Percentiles rank a stretch among this genome's conserved stretches.
phyloP scores from a whole-genome alignment of 2,329 filamentous ascomycete species.

The Dactylellina leptospora region DNA sequence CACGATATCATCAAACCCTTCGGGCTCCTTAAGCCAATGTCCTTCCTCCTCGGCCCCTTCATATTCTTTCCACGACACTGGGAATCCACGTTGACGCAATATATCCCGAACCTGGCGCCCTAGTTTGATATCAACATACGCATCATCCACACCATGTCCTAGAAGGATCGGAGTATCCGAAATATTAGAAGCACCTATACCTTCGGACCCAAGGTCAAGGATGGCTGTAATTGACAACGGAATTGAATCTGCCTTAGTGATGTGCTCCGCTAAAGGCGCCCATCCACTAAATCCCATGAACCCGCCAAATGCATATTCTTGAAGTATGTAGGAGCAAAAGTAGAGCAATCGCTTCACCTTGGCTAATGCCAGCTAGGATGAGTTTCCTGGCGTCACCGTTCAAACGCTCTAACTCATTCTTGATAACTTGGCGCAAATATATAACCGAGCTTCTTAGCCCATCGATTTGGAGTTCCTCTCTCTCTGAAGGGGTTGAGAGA shows the following conservation, averaged over 20 bases:
- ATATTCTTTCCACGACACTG: constrained; percentile 62
- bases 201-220: background rate
- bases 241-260: constrained; percentile 56
- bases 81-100: constrained; percentile 59
- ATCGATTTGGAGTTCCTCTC: constrained; percentile 60
- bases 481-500: constrained; percentile 59
- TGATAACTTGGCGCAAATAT: constrained; percentile 59
- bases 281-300: constrained; percentile 65
- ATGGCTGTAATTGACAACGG: background rate
- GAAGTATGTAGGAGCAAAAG: constrained; percentile 60
- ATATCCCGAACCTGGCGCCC: constrained; percentile 60
- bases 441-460: constrained; percentile 61
- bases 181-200: background rate
- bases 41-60: constrained; percentile 62
- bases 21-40: constrained; percentile 65
- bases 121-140: constrained; percentile 62
- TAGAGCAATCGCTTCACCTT: constrained; percentile 64
- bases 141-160: constrained; percentile 64
- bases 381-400: constrained; percentile 57
- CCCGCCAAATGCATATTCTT: constrained; percentile 59
- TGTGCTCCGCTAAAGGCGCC: constrained; percentile 63
- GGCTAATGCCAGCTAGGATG: constrained; percentile 64
- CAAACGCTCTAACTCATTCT: constrained; percentile 59
- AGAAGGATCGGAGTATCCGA: constrained; percentile 62
- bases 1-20: constrained; percentile 63